Conservation (phyloP, 768 basidiomycete genomes). For the Leccinum incarnatum region DNA sequence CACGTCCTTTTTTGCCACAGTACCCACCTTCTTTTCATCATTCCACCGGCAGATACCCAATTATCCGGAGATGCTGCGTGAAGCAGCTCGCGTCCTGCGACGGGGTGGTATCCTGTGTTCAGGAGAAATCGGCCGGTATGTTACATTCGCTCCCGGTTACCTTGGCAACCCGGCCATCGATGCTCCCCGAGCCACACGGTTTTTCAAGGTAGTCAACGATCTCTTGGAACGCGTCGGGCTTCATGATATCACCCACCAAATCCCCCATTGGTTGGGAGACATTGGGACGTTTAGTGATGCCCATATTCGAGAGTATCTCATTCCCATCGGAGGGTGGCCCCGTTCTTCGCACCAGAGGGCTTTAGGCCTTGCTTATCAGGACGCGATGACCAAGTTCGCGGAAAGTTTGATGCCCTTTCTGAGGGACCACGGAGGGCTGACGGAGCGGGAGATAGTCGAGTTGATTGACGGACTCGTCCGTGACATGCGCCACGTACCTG, state of each 20-base stretch:
- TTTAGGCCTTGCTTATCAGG: slow-evolving; percentile 44
- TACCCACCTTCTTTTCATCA: slow-evolving; percentile 13
- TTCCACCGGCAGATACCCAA: slow-evolving; percentile 46
- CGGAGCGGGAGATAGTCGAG: slow-evolving; percentile 35
- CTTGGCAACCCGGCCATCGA: slow-evolving; percentile 24
- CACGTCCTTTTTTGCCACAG: slow-evolving; percentile 34
- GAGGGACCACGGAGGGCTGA: slow-evolving; percentile 35
- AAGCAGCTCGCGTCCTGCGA: slow-evolving; percentile 62
- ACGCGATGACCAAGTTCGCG: slow-evolving; percentile 41
- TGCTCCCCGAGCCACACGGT: slow-evolving; percentile 26
- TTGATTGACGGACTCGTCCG: slow-evolving; percentile 42
- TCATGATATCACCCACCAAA: slow-evolving; percentile 32
- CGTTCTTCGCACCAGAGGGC: slow-evolving; percentile 29
- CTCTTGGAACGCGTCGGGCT: slow-evolving; percentile 39
- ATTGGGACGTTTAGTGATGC: slow-evolving; percentile 44
- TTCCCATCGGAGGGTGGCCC: slow-evolving; percentile 62
- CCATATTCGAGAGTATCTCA: slow-evolving; percentile 30
- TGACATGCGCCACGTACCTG: slow-evolving; percentile 46
- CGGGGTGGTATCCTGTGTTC: slow-evolving; percentile 71
- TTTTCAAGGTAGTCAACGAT: slow-evolving; percentile 42
- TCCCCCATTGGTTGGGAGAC: slow-evolving; percentile 38
- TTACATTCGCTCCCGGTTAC: slow-evolving; percentile 38
- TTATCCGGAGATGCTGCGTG: slow-evolving; percentile 51
- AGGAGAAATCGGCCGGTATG: slow-evolving; percentile 53
- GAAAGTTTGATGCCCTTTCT: slow-evolving; percentile 51